Percentiles rank a stretch among this genome's conserved stretches.
phyloP scores from a whole-genome alignment of 2,329 filamentous ascomycete species.

The Beauveria medogensis region DNA sequence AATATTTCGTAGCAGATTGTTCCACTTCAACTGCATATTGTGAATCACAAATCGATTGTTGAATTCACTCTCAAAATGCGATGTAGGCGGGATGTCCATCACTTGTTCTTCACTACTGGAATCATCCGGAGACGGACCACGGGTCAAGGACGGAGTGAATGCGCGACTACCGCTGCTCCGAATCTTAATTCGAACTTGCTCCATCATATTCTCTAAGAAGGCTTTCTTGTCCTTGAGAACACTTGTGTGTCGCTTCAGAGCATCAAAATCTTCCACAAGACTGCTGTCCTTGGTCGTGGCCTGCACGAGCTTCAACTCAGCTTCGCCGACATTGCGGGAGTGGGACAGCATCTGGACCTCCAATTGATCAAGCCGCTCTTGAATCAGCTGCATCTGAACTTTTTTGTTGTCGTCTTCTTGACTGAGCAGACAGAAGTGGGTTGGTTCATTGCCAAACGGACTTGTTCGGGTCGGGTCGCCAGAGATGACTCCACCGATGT shows the following conservation, averaged over 20 bases:
- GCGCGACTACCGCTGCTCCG: conserved; percentile 22
- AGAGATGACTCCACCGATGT: conserved; percentile 72
- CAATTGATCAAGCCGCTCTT: conserved; percentile 70
- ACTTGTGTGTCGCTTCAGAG: conserved; percentile 44
- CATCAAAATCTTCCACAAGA: conserved; percentile 52
- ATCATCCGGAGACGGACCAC: neutral
- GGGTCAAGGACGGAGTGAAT: conserved; percentile 12
- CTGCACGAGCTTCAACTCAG: conserved; percentile 58
- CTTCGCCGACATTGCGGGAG: conserved; percentile 62
- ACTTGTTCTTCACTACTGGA: conserved; percentile 25
- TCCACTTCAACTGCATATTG: conserved; percentile 97
- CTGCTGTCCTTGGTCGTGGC: conserved; percentile 41
- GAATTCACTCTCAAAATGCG: conserved; percentile 88
- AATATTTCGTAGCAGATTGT: conserved; percentile 90
- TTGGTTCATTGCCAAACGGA: conserved; percentile 86
- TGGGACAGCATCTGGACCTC: conserved; percentile 72
- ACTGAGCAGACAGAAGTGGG: conserved; percentile 93
- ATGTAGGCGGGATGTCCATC: conserved; percentile 60
- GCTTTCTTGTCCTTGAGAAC: conserved; percentile 50
- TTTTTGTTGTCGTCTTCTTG: conserved; percentile 79
- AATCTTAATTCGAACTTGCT: conserved; percentile 36
- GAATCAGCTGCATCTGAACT: conserved; percentile 80
- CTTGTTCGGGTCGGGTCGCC: conserved; percentile 78
- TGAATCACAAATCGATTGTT: conserved; percentile 98
- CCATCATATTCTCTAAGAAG: conserved; percentile 51